Percentiles rank a stretch among this genome's conserved stretches.
phyloP scores from a whole-genome alignment of 2,329 filamentous ascomycete species.

The Aspergillus awamori region DNA sequence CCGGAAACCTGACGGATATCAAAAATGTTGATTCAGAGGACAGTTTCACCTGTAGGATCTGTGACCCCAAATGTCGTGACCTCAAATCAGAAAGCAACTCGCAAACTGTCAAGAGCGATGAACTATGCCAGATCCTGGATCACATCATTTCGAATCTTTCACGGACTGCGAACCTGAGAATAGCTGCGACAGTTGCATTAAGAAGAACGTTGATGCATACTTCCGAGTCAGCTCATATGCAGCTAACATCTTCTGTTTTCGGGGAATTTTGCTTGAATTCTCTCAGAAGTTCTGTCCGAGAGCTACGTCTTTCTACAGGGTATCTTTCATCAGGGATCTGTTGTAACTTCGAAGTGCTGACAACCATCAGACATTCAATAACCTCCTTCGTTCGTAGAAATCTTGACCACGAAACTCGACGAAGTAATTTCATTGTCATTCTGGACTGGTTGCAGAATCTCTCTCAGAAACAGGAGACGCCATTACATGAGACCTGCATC shows the following conservation, averaged over 20 bases:
- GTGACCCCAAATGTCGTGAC: conserved; percentile 37
- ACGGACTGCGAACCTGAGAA: conserved; percentile 61
- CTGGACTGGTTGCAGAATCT: conserved; percentile 72
- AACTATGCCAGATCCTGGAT: conserved; percentile 49
- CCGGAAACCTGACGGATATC: conserved; percentile 47
- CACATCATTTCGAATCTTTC: conserved; percentile 45
- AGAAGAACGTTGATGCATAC: conserved; percentile 71
- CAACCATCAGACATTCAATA: conserved; percentile 59
- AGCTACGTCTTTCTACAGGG: conserved; percentile 80
- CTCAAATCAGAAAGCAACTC: conserved; percentile 10
- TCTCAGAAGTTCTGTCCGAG: conserved; percentile 79
- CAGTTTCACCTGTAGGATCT: conserved; percentile 39
- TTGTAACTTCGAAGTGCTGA: conserved; percentile 6
- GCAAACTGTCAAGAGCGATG: conserved; percentile 29
- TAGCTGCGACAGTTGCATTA: conserved; percentile 72
- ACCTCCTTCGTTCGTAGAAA: conserved; percentile 64
- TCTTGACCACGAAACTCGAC: conserved; percentile 52
- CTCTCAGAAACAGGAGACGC: conserved; percentile 67
- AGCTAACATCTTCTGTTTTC: conserved; percentile 67
- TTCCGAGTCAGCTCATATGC: conserved; percentile 60
- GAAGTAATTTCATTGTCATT: conserved; percentile 68
- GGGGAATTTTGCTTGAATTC: conserved; percentile 83
- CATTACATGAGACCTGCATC: conserved; percentile 80
- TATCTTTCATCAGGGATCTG: conserved; percentile 32
- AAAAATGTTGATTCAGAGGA: conserved; percentile 27